phyloP scores from a whole-genome alignment of 2,329 filamentous ascomycete species.

The Rutstroemia sp. region DNA sequence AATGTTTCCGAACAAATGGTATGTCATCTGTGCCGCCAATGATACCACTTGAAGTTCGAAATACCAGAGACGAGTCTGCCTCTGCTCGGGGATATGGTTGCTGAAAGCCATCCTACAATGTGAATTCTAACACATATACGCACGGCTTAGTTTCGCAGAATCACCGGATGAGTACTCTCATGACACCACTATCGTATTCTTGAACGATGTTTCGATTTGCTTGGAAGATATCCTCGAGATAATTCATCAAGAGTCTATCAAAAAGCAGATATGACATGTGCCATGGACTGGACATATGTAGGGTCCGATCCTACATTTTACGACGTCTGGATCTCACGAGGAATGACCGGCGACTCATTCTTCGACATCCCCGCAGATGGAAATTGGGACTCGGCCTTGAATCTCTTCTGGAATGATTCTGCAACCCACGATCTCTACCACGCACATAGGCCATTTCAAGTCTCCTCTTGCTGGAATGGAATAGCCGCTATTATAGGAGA shows the following conservation, averaged over 20 bases:
- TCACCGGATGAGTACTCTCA: conserved; percentile 21
- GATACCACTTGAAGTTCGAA: too few relatives aligned
- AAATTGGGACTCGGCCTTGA: conserved; percentile 40
- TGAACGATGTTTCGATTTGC: conserved; percentile 21
- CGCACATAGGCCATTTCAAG: conserved; percentile 43
- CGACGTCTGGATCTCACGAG: conserved; percentile 48
- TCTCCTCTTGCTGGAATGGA: conserved; percentile 55
- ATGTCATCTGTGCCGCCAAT: too few relatives aligned
- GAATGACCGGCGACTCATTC: conserved; percentile 45
- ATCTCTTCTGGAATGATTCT: conserved; percentile 45
- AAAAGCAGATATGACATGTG: conserved; percentile 48
- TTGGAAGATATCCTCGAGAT: conserved; percentile 50
- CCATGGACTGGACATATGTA: conserved; percentile 48
- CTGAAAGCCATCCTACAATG: too few relatives aligned
- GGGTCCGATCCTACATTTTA: conserved; percentile 43
- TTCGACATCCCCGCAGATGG: conserved; percentile 44
- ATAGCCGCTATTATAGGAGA: conserved; percentile 40
- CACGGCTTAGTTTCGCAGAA: conserved; percentile 23
- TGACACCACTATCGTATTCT: conserved; percentile 41
- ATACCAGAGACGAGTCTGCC: too few relatives aligned
- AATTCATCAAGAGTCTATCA: conserved; percentile 39
- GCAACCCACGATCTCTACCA: conserved; percentile 30
- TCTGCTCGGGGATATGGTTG: too few relatives aligned
- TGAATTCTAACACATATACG: too few relatives aligned
- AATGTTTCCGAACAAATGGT: too few relatives aligned